Evolutionary conservation across 2,329 filamentous ascomycete genomes (phyloP), one percentile per base, ranked within the genome.

Genomic region (Pyrenophora graminea): DNA sequence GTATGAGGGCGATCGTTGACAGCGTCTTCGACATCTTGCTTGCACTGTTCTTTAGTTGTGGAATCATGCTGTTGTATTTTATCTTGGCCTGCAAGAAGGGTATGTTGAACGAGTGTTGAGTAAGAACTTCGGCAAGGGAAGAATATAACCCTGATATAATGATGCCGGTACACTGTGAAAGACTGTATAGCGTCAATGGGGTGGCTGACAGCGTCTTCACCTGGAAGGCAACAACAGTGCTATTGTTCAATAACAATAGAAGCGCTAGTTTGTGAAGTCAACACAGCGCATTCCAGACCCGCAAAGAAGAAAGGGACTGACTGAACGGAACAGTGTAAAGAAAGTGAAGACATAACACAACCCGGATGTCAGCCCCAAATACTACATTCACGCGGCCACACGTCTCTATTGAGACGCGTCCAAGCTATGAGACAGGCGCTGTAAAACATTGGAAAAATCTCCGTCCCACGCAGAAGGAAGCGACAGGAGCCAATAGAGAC

Each of bases 401-500:
- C 48, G 37, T 60, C 65, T 69, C 68, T 69, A 71, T 71, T 68
- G 51, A 67, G 56, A 59, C 59, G 57, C 58, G 33, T 61, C 61
- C 64, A 64, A 45, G 56, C 51, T 32, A 59, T 67, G 63, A 66
- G 65, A 70, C 67, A 69, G 48, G 66, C 59, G 61, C 62, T 52
- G 39, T 52, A 48, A 45, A 57, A 55, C 44, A 48, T 57, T 53
- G 59, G 45, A 53, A 54, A 56, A 47, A 48, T 59, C 44, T 46
- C 53, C 49, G 59, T 50, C 56, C 54, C 51, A 61, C 58, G 64
- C 49, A 52, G 49, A 51, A 54, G 61, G 66, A 63, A 62, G 45
- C 42, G 45, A 65, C 61, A 48, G 53, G 53, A 69, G 59, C 70
- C 70, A 73, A 73, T 73, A 52, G 61, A 68, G 59, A 57, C 43